phyloP scores from a whole-genome alignment of 345 rosid genomes.

The Syzygium aqueum region DNA sequence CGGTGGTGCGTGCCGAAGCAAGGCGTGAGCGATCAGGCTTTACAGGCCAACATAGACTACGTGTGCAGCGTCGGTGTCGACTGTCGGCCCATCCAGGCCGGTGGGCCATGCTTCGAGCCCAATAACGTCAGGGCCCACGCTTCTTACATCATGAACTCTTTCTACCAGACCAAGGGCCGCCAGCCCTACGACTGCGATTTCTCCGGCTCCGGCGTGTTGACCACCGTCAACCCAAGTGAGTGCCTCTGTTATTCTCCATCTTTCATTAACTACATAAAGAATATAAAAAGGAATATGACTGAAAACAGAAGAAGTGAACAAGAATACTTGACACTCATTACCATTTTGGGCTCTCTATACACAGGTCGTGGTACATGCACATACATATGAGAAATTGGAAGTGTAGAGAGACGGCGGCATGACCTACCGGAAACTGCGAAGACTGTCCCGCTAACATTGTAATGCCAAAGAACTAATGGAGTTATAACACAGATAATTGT shows the following conservation, averaged over 20 bases:
- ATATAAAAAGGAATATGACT: not conserved
- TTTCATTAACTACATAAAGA: too few relatives aligned
- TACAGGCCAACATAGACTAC: conserved; percentile 55
- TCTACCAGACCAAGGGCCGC: conserved; percentile 38
- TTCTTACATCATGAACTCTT: conserved; percentile 61
- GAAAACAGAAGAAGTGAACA: not conserved
- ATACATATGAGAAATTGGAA: conserved; percentile 5
- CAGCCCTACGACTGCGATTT: conserved; percentile 35
- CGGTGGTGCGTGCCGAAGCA: conserved; percentile 54
- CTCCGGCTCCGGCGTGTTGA: conserved; percentile 30
- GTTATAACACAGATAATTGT: not conserved
- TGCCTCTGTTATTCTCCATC: not conserved
- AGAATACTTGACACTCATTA: not conserved
- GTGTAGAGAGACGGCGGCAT: not conserved
- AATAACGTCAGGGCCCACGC: conserved; percentile 44
- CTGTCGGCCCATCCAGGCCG: conserved; percentile 63
- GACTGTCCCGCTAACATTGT: not conserved
- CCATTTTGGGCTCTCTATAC: not conserved
- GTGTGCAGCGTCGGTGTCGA: conserved; percentile 61
- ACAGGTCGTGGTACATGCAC: conserved; percentile 21
- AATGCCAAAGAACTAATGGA: not conserved
- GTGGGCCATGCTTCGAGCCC: conserved; percentile 60
- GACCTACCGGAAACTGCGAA: not conserved
- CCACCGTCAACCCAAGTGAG: conserved; percentile 47
- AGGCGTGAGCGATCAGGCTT: conserved; percentile 19